These are phyloP conservation scores for Fraxinus xanthoxyloides DNA, from an alignment of 305 asterid genomes.

Conservation along the genomic window DNA sequence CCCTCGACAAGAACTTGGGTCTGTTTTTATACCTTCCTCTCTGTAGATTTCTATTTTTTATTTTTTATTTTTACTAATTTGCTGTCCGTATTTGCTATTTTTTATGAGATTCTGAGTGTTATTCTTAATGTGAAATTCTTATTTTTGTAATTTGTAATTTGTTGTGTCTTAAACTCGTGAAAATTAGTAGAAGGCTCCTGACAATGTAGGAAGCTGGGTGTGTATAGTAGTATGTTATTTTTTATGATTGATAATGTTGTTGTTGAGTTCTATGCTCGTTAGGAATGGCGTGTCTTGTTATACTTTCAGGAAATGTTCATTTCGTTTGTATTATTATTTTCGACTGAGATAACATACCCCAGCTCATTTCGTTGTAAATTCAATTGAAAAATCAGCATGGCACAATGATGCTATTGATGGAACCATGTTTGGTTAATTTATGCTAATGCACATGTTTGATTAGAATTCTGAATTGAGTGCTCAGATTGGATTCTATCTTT, in stretches of 20 bases:
- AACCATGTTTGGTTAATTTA: background rate
- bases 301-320: too few relatives aligned
- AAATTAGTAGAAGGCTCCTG: background rate
- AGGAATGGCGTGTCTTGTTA: too few relatives aligned
- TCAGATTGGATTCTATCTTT: background rate
- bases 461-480: background rate
- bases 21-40: background rate
- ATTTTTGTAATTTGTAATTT: background rate
- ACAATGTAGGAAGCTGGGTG: too few relatives aligned
- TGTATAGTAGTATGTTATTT: too few relatives aligned
- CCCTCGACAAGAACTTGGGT: slow-evolving; percentile 87
- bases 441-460: background rate
- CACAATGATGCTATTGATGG: background rate
- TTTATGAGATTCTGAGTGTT: background rate
- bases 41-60: background rate
- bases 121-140: background rate
- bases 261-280: too few relatives aligned
- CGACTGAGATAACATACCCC: too few relatives aligned
- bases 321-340: too few relatives aligned
- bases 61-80: background rate
- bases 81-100: background rate
- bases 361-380: too few relatives aligned
- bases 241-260: too few relatives aligned
- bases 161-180: background rate
- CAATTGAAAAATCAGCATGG: too few relatives aligned